Percentiles rank a stretch among this genome's conserved stretches.
These are phyloP conservation scores for Parastagonospora avenae DNA, from an alignment of 2,329 filamentous ascomycete species.

Conservation along the genomic window DNA sequence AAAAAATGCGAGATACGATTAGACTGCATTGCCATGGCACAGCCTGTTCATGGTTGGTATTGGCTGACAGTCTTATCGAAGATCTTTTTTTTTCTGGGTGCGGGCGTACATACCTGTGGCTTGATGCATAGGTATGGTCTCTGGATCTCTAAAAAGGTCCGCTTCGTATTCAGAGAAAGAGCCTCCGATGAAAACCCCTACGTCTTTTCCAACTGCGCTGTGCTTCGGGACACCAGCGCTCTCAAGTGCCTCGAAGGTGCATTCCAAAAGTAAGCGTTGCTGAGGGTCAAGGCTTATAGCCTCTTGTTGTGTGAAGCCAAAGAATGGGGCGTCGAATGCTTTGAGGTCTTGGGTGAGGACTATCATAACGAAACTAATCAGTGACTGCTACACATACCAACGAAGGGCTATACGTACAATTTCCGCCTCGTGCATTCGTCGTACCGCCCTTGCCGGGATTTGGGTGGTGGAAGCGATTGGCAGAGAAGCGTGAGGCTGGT, in stretches of 20 bases:
- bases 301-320: slow-evolving; percentile 34
- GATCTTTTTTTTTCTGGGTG: neutral
- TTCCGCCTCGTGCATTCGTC: slow-evolving; percentile 34
- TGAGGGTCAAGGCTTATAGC: slow-evolving; percentile 39
- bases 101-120: slow-evolving; percentile 22
- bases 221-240: slow-evolving; percentile 40
- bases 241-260: slow-evolving; percentile 49
- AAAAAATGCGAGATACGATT: slow-evolving; percentile 41
- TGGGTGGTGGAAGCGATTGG: slow-evolving; percentile 46
- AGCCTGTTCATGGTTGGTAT: slow-evolving; percentile 4
- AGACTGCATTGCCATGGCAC: slow-evolving; percentile 32
- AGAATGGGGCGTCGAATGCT: slow-evolving; percentile 39
- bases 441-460: slow-evolving; percentile 43
- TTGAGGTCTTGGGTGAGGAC: slow-evolving; percentile 25
- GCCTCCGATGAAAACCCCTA: slow-evolving; percentile 33
- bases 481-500: slow-evolving; percentile 46
- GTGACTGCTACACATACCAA: neutral
- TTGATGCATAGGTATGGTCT: slow-evolving; percentile 34
- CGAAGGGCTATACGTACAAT: slow-evolving; percentile 8
- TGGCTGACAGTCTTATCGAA: neutral
- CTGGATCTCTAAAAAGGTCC: slow-evolving; percentile 27
- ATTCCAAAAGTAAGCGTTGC: slow-evolving; percentile 41
- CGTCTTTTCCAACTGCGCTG: slow-evolving; percentile 30
- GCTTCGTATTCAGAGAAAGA: slow-evolving; percentile 31
- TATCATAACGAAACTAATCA: neutral